phyloP scores from a whole-genome alignment of 176 grass and related monocot species.

The Oryza punctata region DNA sequence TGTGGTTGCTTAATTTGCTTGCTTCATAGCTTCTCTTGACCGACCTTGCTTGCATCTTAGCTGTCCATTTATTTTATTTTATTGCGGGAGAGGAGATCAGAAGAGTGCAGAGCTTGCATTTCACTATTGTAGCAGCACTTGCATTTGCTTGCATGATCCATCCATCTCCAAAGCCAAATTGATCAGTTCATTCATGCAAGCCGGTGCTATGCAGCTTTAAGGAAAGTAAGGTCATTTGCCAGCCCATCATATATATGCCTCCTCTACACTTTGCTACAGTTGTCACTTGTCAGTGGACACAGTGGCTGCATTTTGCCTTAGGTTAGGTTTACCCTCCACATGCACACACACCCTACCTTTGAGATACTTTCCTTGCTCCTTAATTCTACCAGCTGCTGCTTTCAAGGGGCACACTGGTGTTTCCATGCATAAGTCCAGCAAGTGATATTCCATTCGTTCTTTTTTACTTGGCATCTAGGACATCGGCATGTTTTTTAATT shows the following conservation, averaged over 20 bases:
- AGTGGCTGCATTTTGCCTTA: constrained; percentile 11
- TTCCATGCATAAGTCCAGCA: neutral
- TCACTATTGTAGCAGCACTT: neutral
- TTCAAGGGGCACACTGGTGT: neutral
- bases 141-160: neutral
- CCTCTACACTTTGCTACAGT: neutral
- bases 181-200: neutral
- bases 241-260: neutral
- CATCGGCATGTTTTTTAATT: neutral
- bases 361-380: constrained; percentile 43
- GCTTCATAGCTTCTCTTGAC: neutral
- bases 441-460: neutral
- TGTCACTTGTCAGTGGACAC: neutral
- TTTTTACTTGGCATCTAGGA: neutral
- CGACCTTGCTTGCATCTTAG: neutral
- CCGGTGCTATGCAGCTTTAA: neutral
- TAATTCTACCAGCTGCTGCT: neutral
- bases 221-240: neutral
- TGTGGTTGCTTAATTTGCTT: neutral
- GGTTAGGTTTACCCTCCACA: constrained; percentile 36
- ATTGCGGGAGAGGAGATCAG: neutral
- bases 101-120: neutral
- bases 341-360: constrained; percentile 7
- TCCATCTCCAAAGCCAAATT: neutral
- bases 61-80: neutral